phyloP scores from a whole-genome alignment of 495 filamentous ascomycete species.

The Geoglossum glabrum region DNA sequence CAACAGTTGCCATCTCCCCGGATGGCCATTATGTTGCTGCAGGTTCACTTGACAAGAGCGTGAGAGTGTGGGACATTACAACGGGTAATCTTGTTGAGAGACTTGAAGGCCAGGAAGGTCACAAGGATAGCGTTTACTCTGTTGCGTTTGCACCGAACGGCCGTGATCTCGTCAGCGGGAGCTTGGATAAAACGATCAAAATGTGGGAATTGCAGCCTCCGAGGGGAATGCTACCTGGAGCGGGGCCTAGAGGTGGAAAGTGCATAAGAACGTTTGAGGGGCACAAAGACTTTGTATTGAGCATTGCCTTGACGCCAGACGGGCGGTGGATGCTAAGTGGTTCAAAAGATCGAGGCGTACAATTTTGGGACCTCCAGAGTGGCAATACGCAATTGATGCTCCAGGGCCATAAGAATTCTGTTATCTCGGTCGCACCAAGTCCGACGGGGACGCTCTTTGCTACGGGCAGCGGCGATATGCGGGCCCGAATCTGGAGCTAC shows the following conservation, averaged over 20 bases:
- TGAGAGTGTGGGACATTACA: slow-evolving; percentile 70
- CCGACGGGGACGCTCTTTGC: slow-evolving; percentile 63
- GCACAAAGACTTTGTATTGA: slow-evolving; percentile 85
- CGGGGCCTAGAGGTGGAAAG: slow-evolving; percentile 50
- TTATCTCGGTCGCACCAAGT: slow-evolving; percentile 76
- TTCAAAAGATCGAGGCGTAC: slow-evolving; percentile 76
- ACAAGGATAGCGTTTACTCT: slow-evolving; percentile 84
- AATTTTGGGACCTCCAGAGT: slow-evolving; percentile 82
- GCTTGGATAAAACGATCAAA: slow-evolving; percentile 88
- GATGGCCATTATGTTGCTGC: slow-evolving; percentile 73
- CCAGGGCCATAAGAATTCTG: slow-evolving; percentile 80
- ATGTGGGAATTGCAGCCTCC: slow-evolving; percentile 73
- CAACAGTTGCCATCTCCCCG: slow-evolving; percentile 80
- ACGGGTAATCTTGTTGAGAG: slow-evolving; percentile 67
- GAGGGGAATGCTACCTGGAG: slow-evolving; percentile 37
- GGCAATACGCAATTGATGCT: slow-evolving; percentile 82
- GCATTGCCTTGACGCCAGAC: slow-evolving; percentile 73
- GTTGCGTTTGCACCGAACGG: slow-evolving; percentile 82
- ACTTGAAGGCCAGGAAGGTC: slow-evolving; percentile 67
- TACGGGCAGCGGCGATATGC: slow-evolving; percentile 78
- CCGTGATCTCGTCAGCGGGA: slow-evolving; percentile 70
- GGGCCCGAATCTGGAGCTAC: slow-evolving; percentile 63
- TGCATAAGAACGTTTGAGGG: slow-evolving; percentile 82
- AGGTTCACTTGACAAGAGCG: slow-evolving; percentile 76
- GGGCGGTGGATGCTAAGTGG: slow-evolving; percentile 80